A percentile compares a stretch with the other conserved stretches of the same genome.
phyloP scores from a whole-genome alignment of 2,329 filamentous ascomycete species.

The Ophiocordyceps camponoti-leonardi region DNA sequence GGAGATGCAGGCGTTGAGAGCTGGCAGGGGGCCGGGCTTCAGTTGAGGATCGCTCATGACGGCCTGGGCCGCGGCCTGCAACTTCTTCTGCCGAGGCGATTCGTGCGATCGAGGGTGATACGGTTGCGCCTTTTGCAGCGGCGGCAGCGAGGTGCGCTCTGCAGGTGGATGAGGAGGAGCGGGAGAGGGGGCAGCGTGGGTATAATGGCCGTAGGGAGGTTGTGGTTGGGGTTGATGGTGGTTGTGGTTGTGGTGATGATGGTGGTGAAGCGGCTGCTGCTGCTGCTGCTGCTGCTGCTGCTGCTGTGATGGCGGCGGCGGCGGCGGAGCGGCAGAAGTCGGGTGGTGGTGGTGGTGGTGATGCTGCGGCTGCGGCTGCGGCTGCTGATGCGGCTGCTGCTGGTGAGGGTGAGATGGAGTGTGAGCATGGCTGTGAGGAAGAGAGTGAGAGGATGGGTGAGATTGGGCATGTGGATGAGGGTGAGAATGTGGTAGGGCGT shows the following conservation, averaged over 20 bases:
- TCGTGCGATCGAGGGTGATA: constrained; percentile 17
- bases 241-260: neutral
- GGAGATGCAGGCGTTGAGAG: constrained; percentile 18
- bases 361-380: neutral
- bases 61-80: constrained; percentile 25
- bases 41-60: constrained; percentile 21
- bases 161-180: constrained; percentile 4
- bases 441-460: no score
- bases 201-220: constrained; percentile 12
- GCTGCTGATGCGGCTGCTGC: constrained; percentile 3
- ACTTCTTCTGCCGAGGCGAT: constrained; percentile 26
- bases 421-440: no score
- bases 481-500: no score
- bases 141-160: constrained; percentile 14
- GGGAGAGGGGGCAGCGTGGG: constrained; percentile 3
- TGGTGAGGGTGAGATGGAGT: constrained; percentile 10
- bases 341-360: neutral
- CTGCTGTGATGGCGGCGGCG: neutral
- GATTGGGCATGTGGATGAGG: no score
- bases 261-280: neutral
- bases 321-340: constrained; percentile 8
- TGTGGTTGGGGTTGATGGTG: neutral
- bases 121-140: constrained; percentile 14
- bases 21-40: constrained; percentile 25
- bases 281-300: neutral